A percentile compares a stretch with the other conserved stretches of the same genome.
Evolutionary conservation across 2,329 filamentous ascomycete species (phyloP).

Genomic region (Phaeoacremonium minimum): DNA sequence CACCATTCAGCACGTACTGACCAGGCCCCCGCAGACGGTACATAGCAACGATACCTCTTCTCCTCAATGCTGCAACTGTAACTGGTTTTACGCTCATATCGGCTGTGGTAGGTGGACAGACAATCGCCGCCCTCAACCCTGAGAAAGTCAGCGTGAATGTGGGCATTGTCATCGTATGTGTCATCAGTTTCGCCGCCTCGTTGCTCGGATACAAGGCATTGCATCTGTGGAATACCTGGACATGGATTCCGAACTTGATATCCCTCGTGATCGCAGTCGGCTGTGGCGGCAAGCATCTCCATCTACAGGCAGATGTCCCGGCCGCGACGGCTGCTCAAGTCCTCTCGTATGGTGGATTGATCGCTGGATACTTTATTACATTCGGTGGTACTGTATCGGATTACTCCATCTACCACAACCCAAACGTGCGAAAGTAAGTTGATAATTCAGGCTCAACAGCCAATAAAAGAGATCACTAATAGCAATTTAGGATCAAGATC

Average conservation of each 20-base stretch:
- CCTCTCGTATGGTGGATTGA: conserved; percentile 39
- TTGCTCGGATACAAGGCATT: conserved; percentile 51
- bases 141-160: conserved; percentile 44
- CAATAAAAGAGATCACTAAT: conserved; percentile 6
- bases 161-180: conserved; percentile 51
- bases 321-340: conserved; percentile 27
- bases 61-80: conserved; percentile 53
- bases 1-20: conserved; percentile 2
- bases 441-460: conserved; percentile 4
- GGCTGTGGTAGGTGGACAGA: conserved; percentile 52
- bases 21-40: conserved; percentile 37
- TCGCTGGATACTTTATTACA: conserved; percentile 49
- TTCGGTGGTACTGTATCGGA: conserved; percentile 54
- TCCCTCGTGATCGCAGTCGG: conserved; percentile 47
- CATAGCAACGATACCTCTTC: conserved; percentile 43
- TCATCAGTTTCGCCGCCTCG: conserved; percentile 48
- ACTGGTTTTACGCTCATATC: conserved; percentile 54
- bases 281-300: conserved; percentile 45
- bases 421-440: conserved; percentile 32
- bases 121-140: conserved; percentile 41
- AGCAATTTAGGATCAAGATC: conserved; percentile 28
- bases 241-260: conserved; percentile 51
- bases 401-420: conserved; percentile 48
- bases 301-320: conserved; percentile 34
- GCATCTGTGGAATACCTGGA: conserved; percentile 51